Evolutionary conservation across 306 rosid genomes (phyloP).

Genomic region (Acacia confusa): DNA sequence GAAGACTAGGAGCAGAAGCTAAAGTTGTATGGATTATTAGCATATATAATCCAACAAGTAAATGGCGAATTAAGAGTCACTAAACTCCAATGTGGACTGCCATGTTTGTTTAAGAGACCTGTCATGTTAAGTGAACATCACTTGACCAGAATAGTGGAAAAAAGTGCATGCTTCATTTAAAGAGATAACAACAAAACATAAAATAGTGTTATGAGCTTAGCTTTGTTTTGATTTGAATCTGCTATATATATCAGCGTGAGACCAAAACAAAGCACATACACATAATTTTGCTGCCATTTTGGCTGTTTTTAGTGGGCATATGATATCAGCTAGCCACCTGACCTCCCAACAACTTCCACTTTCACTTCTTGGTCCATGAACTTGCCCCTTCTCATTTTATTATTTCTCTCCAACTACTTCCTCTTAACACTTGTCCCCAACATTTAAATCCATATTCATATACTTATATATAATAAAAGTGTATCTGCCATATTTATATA

Average conservation of each 20-base stretch:
- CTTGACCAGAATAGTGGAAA: constrained; percentile 40
- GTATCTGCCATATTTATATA: background rate
- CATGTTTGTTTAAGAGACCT: background rate
- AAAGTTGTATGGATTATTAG: background rate
- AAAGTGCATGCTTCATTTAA: constrained; percentile 22
- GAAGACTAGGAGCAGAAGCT: background rate
- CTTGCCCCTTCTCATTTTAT: constrained; percentile 52
- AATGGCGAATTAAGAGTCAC: constrained; percentile 17
- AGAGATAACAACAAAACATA: constrained; percentile 40
- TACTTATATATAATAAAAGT: constrained; percentile 28
- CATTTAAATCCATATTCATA: constrained; percentile 29
- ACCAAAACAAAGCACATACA: constrained; percentile 37
- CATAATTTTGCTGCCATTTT: constrained; percentile 41
- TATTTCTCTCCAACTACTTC: constrained; percentile 40
- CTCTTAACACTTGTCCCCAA: constrained; percentile 46
- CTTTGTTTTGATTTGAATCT: constrained; percentile 32
- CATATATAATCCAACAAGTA: constrained; percentile 11
- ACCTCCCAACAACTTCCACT: constrained; percentile 56
- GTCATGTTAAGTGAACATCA: constrained; percentile 33
- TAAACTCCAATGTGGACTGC: background rate
- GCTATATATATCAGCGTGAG: background rate
- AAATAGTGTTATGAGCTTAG: constrained; percentile 28
- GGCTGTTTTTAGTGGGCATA: constrained; percentile 40
- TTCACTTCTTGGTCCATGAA: constrained; percentile 59
- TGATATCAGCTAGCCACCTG: constrained; percentile 26